Evolutionary conservation across 2,329 filamentous ascomycete genomes (phyloP).

Genomic region (Penicillium glabrum): DNA sequence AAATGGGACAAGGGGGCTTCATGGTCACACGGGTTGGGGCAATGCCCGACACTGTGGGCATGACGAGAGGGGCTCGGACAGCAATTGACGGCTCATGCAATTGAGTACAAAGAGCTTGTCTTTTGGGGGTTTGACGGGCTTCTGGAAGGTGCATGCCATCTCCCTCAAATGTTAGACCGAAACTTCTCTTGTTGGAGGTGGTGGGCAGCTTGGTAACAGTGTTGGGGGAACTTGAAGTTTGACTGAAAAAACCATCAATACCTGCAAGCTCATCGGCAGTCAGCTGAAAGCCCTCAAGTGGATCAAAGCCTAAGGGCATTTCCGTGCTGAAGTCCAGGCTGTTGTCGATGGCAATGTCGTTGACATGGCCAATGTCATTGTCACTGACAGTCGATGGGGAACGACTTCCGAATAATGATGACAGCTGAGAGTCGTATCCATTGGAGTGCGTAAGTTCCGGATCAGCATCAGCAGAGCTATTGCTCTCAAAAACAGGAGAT

Average conservation of each 20-base stretch:
- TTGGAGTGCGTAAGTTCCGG: background rate
- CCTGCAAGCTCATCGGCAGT: background rate
- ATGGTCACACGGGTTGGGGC: too few species aligned
- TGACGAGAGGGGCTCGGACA: too few species aligned
- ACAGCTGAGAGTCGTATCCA: background rate
- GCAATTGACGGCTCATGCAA: too few species aligned
- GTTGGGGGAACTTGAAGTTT: background rate
- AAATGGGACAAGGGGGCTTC: background rate
- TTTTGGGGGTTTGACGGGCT: background rate
- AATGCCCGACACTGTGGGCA: background rate
- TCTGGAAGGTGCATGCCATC: background rate
- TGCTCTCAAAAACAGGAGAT: background rate
- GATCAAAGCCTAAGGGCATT: background rate
- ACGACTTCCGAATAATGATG: background rate
- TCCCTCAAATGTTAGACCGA: background rate
- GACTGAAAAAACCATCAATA: too few species aligned
- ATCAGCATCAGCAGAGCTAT: background rate
- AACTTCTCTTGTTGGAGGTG: background rate
- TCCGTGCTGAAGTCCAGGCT: background rate
- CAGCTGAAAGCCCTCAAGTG: background rate
- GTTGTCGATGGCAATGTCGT: background rate
- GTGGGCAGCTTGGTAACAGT: background rate
- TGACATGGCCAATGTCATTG: background rate
- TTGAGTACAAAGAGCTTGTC: background rate
- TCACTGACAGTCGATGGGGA: background rate